These are phyloP conservation scores for Wallacemonas rigidus DNA, from an alignment of 208 protist genomes.

Conservation along the genomic window DNA sequence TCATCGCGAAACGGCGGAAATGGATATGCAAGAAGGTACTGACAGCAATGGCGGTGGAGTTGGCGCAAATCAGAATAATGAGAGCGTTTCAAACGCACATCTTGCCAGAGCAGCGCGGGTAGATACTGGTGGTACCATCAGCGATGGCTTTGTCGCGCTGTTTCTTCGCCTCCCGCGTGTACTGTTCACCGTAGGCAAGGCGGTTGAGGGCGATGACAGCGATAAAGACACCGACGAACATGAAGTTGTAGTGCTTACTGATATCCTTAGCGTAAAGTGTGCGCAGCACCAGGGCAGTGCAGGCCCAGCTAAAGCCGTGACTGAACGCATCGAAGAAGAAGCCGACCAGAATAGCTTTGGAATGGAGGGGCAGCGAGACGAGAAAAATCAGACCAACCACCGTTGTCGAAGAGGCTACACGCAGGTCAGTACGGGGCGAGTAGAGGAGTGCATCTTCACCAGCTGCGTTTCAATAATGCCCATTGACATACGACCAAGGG, in stretches of 20 bases:
- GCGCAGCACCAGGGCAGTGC: slow-evolving; percentile 39
- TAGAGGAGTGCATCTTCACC: slow-evolving; percentile 12
- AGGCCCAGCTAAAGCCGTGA: slow-evolving; percentile 64
- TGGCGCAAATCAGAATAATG: slow-evolving; percentile 49
- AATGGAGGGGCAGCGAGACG: slow-evolving; percentile 36
- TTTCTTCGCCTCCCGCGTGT: slow-evolving; percentile 46
- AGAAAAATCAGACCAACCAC: slow-evolving; percentile 51
- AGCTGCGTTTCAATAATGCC: slow-evolving; percentile 48
- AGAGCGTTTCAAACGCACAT: slow-evolving; percentile 42
- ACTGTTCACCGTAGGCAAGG: slow-evolving; percentile 63
- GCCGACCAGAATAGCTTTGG: slow-evolving; percentile 49
- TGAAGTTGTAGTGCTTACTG: slow-evolving; percentile 77
- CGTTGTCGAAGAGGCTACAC: slow-evolving; percentile 35
- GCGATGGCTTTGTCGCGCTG: slow-evolving; percentile 25
- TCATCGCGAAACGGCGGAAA: slow-evolving; percentile 49
- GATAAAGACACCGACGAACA: slow-evolving; percentile 51
- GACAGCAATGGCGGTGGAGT: slow-evolving; percentile 40
- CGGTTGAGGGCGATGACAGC: slow-evolving; percentile 65
- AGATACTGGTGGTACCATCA: slow-evolving; percentile 21
- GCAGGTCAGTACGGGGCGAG: slow-evolving; percentile 37
- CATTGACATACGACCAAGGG: slow-evolving; percentile 56
- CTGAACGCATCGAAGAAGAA: slow-evolving; percentile 66
- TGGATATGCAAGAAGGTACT: slow-evolving; percentile 42
- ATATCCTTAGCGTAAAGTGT: slow-evolving; percentile 62
- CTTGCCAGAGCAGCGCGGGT: slow-evolving; percentile 43